These are phyloP conservation scores for Chlorencoelia australis DNA, from an alignment of 2,329 filamentous ascomycete genomes.

Conservation along the genomic window DNA sequence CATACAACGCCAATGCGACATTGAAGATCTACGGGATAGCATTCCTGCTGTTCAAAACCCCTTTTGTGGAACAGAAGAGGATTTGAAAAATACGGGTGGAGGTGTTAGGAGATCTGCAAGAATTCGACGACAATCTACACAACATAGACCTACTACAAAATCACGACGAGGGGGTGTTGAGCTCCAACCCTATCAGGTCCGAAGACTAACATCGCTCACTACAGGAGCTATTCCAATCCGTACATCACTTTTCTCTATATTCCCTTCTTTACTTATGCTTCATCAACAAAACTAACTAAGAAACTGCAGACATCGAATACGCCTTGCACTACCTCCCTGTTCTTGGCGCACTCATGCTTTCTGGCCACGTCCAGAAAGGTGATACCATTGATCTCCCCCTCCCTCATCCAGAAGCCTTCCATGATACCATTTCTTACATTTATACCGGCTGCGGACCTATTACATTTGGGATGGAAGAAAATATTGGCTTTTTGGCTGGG, in stretches of 20 bases:
- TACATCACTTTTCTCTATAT: constrained; percentile 31
- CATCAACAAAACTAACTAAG: constrained; percentile 2
- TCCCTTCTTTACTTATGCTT: no score
- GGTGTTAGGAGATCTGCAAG: constrained; percentile 14
- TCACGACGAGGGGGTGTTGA: constrained; percentile 5
- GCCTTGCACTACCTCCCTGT: constrained; percentile 41
- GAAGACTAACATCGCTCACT: constrained; percentile 2
- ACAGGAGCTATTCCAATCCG: constrained; percentile 36
- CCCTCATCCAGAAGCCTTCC: constrained; percentile 46
- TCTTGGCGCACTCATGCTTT: constrained; percentile 44
- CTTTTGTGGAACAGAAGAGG: no score
- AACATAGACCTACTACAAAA: background rate
- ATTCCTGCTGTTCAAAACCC: constrained; percentile 27
- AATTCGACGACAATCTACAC: constrained; percentile 13
- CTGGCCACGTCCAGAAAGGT: constrained; percentile 39
- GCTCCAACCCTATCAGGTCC: background rate
- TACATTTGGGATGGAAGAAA: constrained; percentile 38
- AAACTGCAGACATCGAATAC: constrained; percentile 35
- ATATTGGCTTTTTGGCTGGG: constrained; percentile 46
- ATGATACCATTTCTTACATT: constrained; percentile 42
- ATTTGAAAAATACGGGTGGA: no score
- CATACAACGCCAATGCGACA: constrained; percentile 40
- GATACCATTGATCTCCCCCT: constrained; percentile 48
- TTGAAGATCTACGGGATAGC: constrained; percentile 37
- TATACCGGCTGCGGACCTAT: constrained; percentile 41